Conservation (phyloP, 2,329 filamentous ascomycete genomes). For the Phyllosticta citrichinensis region DNA sequence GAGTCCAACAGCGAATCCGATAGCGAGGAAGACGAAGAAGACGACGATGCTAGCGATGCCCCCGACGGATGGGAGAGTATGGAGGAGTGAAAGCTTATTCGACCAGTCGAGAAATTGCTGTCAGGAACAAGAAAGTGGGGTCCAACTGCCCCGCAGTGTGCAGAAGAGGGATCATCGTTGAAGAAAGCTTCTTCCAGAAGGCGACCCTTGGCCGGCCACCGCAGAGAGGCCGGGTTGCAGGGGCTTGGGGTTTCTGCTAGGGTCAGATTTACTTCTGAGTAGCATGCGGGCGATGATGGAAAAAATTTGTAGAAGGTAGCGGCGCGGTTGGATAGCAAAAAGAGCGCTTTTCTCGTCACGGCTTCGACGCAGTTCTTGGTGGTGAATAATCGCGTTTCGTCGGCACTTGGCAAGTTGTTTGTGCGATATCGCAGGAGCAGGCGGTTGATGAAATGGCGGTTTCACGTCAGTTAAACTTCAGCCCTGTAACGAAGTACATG, state of each 20-base stretch:
- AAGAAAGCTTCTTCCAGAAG: neutral
- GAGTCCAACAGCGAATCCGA: slow-evolving; percentile 56
- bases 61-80: slow-evolving; percentile 31
- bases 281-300: neutral
- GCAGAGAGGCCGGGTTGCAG: neutral
- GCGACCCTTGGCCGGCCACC: neutral
- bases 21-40: slow-evolving; percentile 30
- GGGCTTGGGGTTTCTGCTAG: neutral
- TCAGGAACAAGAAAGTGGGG: neutral
- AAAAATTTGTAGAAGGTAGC: neutral
- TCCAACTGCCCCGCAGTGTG: neutral
- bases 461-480: neutral
- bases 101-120: neutral
- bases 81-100: slow-evolving; percentile 21
- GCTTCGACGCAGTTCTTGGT: neutral
- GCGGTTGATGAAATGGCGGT: neutral
- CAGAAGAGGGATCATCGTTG: neutral
- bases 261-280: neutral
- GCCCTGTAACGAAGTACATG: neutral
- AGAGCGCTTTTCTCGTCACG: neutral
- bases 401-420: neutral
- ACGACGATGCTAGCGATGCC: slow-evolving; percentile 19
- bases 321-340: neutral
- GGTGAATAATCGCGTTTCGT: neutral
- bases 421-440: neutral